Percentiles rank a stretch among this genome's conserved stretches.
Evolutionary conservation across 2,329 filamentous ascomycete genomes (phyloP).

Genomic region (Penicillium sumatraense): DNA sequence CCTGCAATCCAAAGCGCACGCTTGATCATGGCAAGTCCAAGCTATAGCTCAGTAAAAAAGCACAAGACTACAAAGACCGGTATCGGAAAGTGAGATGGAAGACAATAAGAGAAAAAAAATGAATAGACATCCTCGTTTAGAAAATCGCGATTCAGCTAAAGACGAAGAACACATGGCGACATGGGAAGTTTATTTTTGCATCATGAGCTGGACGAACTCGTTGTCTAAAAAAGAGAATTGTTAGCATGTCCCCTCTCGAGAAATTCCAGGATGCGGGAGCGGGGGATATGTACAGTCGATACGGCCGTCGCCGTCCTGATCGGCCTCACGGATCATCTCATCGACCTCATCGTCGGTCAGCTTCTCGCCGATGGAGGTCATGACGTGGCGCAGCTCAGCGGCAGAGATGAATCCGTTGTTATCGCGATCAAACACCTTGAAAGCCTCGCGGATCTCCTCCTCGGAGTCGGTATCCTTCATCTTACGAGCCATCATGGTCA

Average conservation of each 20-base stretch:
- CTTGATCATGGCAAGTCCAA: slow-evolving; percentile 29
- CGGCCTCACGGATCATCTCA: slow-evolving; percentile 90
- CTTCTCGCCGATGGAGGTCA: slow-evolving; percentile 92
- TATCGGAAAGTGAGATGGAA: slow-evolving; percentile 29
- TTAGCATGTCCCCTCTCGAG: slow-evolving; percentile 30
- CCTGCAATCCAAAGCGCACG: slow-evolving; percentile 28
- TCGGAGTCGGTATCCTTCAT: slow-evolving; percentile 94
- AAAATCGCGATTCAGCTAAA: slow-evolving; percentile 35
- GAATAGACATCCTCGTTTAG: slow-evolving; percentile 28
- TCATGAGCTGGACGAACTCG: slow-evolving; percentile 93
- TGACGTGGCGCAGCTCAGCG: slow-evolving; percentile 84
- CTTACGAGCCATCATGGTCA: slow-evolving; percentile 93
- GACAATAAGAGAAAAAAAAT: slow-evolving; percentile 10
- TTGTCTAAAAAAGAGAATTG: slow-evolving; percentile 64
- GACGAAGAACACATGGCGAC: slow-evolving; percentile 33
- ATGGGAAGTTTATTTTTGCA: slow-evolving; percentile 75
- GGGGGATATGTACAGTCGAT: slow-evolving; percentile 75
- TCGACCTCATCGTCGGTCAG: slow-evolving; percentile 89
- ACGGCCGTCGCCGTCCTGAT: slow-evolving; percentile 85
- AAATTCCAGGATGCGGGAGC: background rate
- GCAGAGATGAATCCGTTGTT: slow-evolving; percentile 93
- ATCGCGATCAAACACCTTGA: slow-evolving; percentile 89
- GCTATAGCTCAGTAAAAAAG: slow-evolving; percentile 23
- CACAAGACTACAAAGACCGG: slow-evolving; percentile 35
- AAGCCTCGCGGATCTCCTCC: slow-evolving; percentile 87